phyloP scores from a whole-genome alignment of 2,329 filamentous ascomycete species.

The Colletotrichum sp. region DNA sequence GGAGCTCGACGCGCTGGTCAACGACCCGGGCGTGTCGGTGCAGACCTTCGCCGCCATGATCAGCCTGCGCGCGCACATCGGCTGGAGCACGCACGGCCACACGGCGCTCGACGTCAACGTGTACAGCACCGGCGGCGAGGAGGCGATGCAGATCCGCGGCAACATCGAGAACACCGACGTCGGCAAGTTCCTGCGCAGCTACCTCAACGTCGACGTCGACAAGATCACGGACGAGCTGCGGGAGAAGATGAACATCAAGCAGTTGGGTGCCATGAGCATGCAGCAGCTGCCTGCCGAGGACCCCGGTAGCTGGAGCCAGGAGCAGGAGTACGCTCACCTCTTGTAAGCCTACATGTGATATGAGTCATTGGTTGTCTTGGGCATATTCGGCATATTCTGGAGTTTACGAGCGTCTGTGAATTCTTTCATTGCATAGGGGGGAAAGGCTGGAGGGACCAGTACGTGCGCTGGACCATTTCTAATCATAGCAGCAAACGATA shows the following conservation, averaged over 20 bases:
- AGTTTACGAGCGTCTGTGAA: neutral
- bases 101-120: slow-evolving; percentile 96
- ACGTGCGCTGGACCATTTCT: neutral
- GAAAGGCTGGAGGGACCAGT: neutral
- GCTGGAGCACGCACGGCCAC: slow-evolving; percentile 95
- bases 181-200: slow-evolving; percentile 79
- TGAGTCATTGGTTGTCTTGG: neutral
- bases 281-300: neutral
- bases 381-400: neutral
- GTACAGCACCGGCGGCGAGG: slow-evolving; percentile 77
- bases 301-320: slow-evolving; percentile 1
- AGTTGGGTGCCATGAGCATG: slow-evolving; percentile 5
- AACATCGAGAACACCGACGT: slow-evolving; percentile 97
- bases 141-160: slow-evolving; percentile 70
- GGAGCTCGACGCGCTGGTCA: slow-evolving; percentile 73
- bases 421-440: neutral
- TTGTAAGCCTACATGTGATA: neutral
- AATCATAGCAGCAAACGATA: slow-evolving; percentile 2
- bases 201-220: slow-evolving; percentile 81
- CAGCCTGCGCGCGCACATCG: slow-evolving; percentile 84
- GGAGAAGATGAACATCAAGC: slow-evolving; percentile 49
- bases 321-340: slow-evolving; percentile 8
- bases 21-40: slow-evolving; percentile 58
- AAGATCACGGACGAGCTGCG: slow-evolving; percentile 78
- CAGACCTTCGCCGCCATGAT: slow-evolving; percentile 82